Evolutionary conservation across 345 rosid genomes (phyloP).

Genomic region (Melaleuca quinquenervia): DNA sequence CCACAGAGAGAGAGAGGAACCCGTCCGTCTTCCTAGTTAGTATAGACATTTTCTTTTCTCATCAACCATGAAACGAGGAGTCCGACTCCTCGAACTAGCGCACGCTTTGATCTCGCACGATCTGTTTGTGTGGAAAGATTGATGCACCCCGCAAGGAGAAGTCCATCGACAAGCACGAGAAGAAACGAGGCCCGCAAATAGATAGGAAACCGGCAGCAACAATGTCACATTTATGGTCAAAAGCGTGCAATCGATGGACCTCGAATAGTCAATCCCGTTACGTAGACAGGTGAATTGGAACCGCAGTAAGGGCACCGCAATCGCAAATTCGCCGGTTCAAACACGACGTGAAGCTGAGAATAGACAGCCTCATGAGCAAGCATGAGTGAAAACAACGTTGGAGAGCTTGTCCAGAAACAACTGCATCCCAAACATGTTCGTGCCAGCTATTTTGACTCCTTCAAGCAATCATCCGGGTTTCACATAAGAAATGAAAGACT

Average conservation of each 20-base stretch:
- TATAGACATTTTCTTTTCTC: no score
- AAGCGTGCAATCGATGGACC: neutral
- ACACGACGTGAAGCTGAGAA: neutral
- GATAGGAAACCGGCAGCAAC: neutral
- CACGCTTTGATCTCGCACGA: accelerated
- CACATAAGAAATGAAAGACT: neutral
- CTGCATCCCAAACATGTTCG: neutral
- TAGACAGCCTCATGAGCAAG: neutral
- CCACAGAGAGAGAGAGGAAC: accelerated
- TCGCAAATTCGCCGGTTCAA: accelerated
- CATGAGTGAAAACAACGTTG: neutral
- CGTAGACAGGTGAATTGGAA: neutral
- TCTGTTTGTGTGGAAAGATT: neutral
- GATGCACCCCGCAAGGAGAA: accelerated
- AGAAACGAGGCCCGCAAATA: neutral
- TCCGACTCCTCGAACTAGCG: accelerated
- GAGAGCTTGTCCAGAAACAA: neutral
- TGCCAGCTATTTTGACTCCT: neutral
- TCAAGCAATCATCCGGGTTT: neutral
- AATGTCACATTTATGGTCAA: accelerated
- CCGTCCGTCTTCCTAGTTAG: no score
- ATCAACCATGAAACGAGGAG: neutral
- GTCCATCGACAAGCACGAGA: neutral
- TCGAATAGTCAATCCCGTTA: neutral
- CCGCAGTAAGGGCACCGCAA: accelerated